Percentiles rank a stretch among this genome's conserved stretches.
phyloP scores from a whole-genome alignment of 805 yeast genomes.

The Komagataella pastoris region DNA sequence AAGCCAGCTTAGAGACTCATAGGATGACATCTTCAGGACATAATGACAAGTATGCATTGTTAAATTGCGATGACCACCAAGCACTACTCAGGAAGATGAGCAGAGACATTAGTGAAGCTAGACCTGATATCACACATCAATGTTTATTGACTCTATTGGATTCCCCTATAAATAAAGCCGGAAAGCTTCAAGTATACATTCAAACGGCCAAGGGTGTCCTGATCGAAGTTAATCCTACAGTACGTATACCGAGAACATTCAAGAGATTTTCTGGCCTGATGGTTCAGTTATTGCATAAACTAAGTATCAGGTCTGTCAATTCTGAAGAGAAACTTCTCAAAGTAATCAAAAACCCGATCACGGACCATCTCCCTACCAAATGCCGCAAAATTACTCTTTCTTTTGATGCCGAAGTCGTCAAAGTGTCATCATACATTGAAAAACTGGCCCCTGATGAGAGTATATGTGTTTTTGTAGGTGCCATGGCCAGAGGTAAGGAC shows the following conservation, averaged over 20 bases:
- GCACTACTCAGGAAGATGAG: slow-evolving; percentile 92
- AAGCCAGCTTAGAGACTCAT: slow-evolving; percentile 92
- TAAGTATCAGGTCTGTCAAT: slow-evolving; percentile 87
- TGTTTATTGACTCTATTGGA: slow-evolving; percentile 88
- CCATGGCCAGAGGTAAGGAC: slow-evolving; percentile 98
- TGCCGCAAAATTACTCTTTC: slow-evolving; percentile 89
- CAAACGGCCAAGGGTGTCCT: slow-evolving; percentile 93
- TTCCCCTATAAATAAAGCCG: slow-evolving; percentile 97
- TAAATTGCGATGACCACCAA: slow-evolving; percentile 98
- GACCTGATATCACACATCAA: slow-evolving; percentile 99
- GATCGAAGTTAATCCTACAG: slow-evolving; percentile 91
- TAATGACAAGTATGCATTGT: slow-evolving; percentile 79
- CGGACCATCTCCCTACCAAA: slow-evolving; percentile 92
- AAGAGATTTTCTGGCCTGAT: slow-evolving; percentile 94
- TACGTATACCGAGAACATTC: slow-evolving; percentile 95
- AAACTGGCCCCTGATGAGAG: slow-evolving; percentile 81
- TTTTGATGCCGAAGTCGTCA: slow-evolving; percentile 77
- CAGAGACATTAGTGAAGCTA: slow-evolving; percentile 92
- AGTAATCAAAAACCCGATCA: slow-evolving; percentile 93
- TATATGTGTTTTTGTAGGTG: slow-evolving; percentile 96
- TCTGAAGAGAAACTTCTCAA: slow-evolving; percentile 88
- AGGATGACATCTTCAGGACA: slow-evolving; percentile 70
- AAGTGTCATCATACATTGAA: slow-evolving; percentile 78
- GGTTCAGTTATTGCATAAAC: slow-evolving; percentile 91
- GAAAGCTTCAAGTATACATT: slow-evolving; percentile 89